Evolutionary conservation across 1,284 basidiomycete genomes (phyloP).

Genomic region (Ceratobasidium papillatum): DNA sequence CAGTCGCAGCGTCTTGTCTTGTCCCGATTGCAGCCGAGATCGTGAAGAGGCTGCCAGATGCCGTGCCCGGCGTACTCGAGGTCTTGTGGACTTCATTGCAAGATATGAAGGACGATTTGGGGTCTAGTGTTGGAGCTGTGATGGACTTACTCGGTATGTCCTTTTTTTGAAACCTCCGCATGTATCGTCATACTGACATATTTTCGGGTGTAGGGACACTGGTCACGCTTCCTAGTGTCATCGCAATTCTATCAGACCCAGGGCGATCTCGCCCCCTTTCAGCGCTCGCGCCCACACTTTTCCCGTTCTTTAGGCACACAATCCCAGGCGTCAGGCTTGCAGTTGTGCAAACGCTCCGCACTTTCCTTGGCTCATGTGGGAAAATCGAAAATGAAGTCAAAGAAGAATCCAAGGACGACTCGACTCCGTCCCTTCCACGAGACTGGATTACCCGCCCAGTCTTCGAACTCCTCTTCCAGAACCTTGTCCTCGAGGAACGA

Average conservation of each 20-base stretch:
- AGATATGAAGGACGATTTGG: conserved; percentile 96
- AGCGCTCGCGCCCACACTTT: conserved; percentile 85
- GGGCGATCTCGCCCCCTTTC: conserved; percentile 74
- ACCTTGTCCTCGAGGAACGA: conserved; percentile 93
- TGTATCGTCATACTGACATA: conserved; percentile 42
- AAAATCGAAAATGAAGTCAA: neutral
- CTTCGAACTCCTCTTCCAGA: conserved; percentile 90
- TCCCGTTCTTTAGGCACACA: conserved; percentile 98
- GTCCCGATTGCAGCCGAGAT: conserved; percentile 85
- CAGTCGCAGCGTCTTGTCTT: conserved; percentile 92
- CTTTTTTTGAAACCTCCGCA: neutral
- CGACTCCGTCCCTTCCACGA: conserved; percentile 67
- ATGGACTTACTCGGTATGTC: conserved; percentile 91
- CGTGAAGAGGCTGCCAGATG: conserved; percentile 78
- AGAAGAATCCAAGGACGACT: neutral
- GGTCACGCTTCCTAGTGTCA: conserved; percentile 82
- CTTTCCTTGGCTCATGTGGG: conserved; percentile 66
- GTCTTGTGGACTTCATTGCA: conserved; percentile 92
- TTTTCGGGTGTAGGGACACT: conserved; percentile 68
- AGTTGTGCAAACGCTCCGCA: conserved; percentile 88
- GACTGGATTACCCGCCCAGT: conserved; percentile 86
- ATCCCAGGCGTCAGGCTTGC: conserved; percentile 93
- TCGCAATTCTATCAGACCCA: conserved; percentile 75
- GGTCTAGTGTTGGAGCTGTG: conserved; percentile 94
- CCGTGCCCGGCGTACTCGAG: conserved; percentile 76